phyloP scores from a whole-genome alignment of 148 eudicot species.

The Vaccinium corymbosum region DNA sequence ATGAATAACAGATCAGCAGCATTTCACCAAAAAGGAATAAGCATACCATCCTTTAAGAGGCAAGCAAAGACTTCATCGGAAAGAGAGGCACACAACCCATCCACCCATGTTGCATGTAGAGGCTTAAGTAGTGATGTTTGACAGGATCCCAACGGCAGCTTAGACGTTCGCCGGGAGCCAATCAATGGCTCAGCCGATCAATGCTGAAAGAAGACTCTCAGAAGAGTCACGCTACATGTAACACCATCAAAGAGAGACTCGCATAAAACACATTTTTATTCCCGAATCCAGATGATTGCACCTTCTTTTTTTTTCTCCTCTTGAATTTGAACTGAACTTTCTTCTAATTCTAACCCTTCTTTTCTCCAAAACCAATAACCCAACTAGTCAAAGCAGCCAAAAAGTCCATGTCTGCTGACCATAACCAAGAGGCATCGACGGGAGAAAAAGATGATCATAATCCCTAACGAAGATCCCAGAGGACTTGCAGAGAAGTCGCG shows the following conservation, averaged over 20 bases:
- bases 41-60: background rate
- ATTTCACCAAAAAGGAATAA: background rate
- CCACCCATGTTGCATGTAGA: background rate
- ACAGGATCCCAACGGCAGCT: background rate
- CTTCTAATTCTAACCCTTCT: background rate
- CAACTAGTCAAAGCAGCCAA: background rate
- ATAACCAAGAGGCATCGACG: background rate
- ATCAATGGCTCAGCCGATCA: background rate
- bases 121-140: background rate
- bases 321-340: background rate
- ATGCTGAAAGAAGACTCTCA: background rate
- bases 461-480: background rate
- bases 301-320: background rate
- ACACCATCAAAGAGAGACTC: background rate
- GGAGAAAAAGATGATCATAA: background rate
- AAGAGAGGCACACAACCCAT: background rate
- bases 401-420: background rate
- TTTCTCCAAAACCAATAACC: background rate
- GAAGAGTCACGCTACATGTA: background rate
- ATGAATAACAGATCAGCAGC: background rate
- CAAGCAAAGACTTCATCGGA: conserved; percentile 1
- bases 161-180: background rate
- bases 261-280: background rate
- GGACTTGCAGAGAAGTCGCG: background rate
- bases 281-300: background rate